Evolutionary conservation across 1,139 yeast species (phyloP), one percentile per base, ranked within the genome.

Genomic region (Suhomyces wounanorum): DNA sequence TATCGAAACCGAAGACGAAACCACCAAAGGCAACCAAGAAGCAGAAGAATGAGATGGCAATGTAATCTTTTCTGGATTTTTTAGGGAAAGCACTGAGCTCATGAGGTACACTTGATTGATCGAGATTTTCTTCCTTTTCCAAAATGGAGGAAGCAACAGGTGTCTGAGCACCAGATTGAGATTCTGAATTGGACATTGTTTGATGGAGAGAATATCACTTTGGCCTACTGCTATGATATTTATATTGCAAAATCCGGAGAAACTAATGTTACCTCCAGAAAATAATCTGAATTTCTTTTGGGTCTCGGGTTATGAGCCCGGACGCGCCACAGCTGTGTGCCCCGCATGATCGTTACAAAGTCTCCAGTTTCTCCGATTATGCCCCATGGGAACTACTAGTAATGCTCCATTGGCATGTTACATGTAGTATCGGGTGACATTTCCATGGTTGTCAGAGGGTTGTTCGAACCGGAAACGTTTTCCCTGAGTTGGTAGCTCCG

Each of bases 1-100:
- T 83, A 68, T 86, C 92, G 74, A 83, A 85, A 33, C 92, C 92
- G 60, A 84, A 84, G 14, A 84, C 80, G 54, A 84, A 82, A 3
- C 91, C 92, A 42, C 88, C 85, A 55, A 83, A 77, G 3, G 89
- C 81, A 38, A 79, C 72, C 38, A 77, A 60, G 23, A 59, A 59
- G 63, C 79, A 74, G 63, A 72, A 73, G 51, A 72, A 54, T 41
- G 69, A 64, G 39, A 72, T 70, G 37, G 67, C 55, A 38, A 70
- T 44, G 58, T 73, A 68, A 49, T 70, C 75, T 42, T 61, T 66
- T 52, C 60, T 55, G 16, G 64, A 50, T 53, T 66, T 69, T 40
- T 66, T 64, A 8, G 70, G 69, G 51, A 69, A 55, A 3, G 50
- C 50, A n/a, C 65, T 66, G 8, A 37, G 36, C 3, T 31, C 26